These are phyloP conservation scores for Colletotrichum australisinense DNA, from an alignment of 2,329 filamentous ascomycete genomes.

Conservation along the genomic window DNA sequence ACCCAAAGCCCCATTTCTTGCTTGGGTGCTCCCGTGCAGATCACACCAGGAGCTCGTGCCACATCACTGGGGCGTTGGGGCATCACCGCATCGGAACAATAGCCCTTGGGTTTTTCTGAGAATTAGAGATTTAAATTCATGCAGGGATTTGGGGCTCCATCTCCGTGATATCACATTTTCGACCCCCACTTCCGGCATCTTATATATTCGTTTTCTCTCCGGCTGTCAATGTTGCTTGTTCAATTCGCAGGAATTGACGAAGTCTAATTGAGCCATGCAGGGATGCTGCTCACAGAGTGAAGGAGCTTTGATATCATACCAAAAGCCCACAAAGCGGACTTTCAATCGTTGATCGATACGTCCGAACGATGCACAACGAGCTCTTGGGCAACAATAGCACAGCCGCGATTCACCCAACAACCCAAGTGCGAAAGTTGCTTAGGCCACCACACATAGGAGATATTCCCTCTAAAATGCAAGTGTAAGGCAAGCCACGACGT, in stretches of 20 bases:
- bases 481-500: background rate
- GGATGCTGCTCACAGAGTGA: background rate
- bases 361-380: background rate
- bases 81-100: background rate
- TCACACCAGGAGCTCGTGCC: conserved; percentile 30
- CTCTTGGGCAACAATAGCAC: background rate
- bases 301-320: background rate
- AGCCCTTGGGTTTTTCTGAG: conserved; percentile 26
- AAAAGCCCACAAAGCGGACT: background rate
- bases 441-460: background rate
- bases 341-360: background rate
- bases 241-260: background rate
- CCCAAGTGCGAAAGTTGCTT: background rate
- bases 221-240: background rate
- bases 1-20: conserved; percentile 19
- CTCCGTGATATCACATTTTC: conserved; percentile 22
- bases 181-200: conserved; percentile 10
- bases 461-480: background rate
- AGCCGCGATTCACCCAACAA: background rate
- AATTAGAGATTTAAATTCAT: conserved; percentile 2
- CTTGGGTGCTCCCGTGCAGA: conserved; percentile 32
- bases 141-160: conserved; percentile 27
- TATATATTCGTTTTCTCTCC: background rate
- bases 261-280: background rate
- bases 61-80: conserved; percentile 15